Conservation (phyloP, 768 basidiomycete genomes). For the Amanita exitialis region DNA sequence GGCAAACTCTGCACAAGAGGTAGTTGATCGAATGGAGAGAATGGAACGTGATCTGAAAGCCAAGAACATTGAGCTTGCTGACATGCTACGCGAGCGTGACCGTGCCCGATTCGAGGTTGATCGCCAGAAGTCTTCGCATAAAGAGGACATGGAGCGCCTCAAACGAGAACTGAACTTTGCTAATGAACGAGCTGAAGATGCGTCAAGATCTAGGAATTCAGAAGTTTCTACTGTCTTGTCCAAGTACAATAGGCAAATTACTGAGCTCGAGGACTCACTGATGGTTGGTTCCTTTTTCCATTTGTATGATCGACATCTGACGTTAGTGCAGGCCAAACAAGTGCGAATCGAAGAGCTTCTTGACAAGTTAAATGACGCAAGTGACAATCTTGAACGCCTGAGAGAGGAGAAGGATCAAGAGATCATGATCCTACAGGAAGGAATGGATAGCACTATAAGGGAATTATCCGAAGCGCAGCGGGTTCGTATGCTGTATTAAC, state of each 20-base stretch:
- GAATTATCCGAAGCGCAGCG: slow-evolving; percentile 81
- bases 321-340: slow-evolving; percentile 70
- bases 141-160: slow-evolving; percentile 88
- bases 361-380: slow-evolving; percentile 63
- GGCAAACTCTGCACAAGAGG: slow-evolving; percentile 96
- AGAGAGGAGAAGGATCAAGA: slow-evolving; percentile 97
- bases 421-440: slow-evolving; percentile 89
- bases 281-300: slow-evolving; percentile 40
- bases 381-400: slow-evolving; percentile 67
- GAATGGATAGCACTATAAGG: slow-evolving; percentile 87
- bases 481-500: slow-evolving; percentile 29
- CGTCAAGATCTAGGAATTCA: slow-evolving; percentile 81
- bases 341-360: slow-evolving; percentile 92
- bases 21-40: slow-evolving; percentile 95
- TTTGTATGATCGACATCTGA: slow-evolving; percentile 2
- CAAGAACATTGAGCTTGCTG: slow-evolving; percentile 97
- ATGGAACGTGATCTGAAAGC: slow-evolving; percentile 98
- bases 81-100: slow-evolving; percentile 98
- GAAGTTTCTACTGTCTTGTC: slow-evolving; percentile 82
- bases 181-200: slow-evolving; percentile 96
- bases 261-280: slow-evolving; percentile 93
- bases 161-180: slow-evolving; percentile 90
- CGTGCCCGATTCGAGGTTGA: slow-evolving; percentile 93
- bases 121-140: slow-evolving; percentile 85
- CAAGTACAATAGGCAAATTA: slow-evolving; percentile 94